A percentile compares a stretch with the other conserved stretches of the same genome.
Conservation (phyloP, 2,329 filamentous ascomycete genomes). For the Aspergillus alliaceus region DNA sequence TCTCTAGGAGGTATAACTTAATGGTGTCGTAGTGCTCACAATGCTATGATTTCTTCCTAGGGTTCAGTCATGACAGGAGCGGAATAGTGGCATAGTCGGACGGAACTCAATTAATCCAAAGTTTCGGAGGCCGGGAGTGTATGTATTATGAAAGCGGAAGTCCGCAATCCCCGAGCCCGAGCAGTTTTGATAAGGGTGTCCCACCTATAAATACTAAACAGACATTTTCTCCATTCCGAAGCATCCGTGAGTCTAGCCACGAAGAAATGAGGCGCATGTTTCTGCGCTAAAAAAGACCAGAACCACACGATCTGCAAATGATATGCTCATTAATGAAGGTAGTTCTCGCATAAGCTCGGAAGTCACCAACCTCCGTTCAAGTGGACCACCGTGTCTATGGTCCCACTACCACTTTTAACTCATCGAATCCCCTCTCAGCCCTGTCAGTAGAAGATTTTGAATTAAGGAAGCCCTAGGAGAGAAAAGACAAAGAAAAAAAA, state of each 20-base stretch:
- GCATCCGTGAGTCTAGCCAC: not conserved
- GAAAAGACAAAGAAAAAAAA: not conserved
- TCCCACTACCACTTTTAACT: not conserved
- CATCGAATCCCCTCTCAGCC: not conserved
- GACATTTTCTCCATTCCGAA: not conserved
- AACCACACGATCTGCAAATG: not conserved
- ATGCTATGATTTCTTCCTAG: too few relatives aligned
- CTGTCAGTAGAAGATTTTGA: not conserved
- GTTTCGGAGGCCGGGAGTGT: not conserved
- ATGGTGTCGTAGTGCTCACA: too few relatives aligned
- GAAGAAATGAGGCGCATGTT: not conserved
- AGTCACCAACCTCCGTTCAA: not conserved
- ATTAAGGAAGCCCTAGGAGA: not conserved
- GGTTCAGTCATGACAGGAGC: too few relatives aligned
- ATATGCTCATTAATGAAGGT: not conserved
- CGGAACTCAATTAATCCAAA: not conserved
- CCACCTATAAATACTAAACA: too few relatives aligned
- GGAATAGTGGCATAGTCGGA: too few relatives aligned
- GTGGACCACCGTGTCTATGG: not conserved
- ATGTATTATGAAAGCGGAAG: not conserved
- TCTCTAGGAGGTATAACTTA: too few relatives aligned
- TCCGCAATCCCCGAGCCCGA: not conserved
- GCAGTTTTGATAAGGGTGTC: not conserved
- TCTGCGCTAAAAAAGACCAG: not conserved
- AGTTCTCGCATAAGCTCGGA: not conserved